Base-by-base conservation (phyloP, 371 early-diverging fungal species). In the Vairimorpha apis region DNA sequence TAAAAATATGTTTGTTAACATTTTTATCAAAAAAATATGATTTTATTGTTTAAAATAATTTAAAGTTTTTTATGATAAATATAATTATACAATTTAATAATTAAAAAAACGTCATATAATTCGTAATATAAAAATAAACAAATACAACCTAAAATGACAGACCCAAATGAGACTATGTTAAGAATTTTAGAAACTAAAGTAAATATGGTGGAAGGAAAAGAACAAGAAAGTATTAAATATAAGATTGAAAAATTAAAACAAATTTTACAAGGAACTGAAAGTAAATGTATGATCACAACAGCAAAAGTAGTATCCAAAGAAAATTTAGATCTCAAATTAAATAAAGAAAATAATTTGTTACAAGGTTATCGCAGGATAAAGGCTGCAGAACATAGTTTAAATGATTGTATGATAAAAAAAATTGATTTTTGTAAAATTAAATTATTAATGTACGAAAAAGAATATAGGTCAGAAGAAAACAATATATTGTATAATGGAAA, bases 301-400 rank as follows among this genome's bases (percentile, higher is more conserved):
- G 16, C 7, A 0, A 32, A 47, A 29, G 13, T 45, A 18, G 35
- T 67, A 7, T 25, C 55, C 4, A 7, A 25, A 13, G 35, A 66
- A 23, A 33, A 49, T 12, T 7, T 79, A 38, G 38, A 32, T 7
- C 16, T 62, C 2, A 67, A 74, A 38, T 53, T 76, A 14, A 12
- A 33, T 14, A 63, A 64, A 70, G 77, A 80, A 58, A 74, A 71
- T 32, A 75, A 77, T 51, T 45, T 80, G 23, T 45, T 80, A 25
- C 45, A 47, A 16, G 80, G 77, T 18, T 80, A 77, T 63, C 51
- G 51, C 3, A 69, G 65, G 8, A 21, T 80, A 32, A 44, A 70
- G 14, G 18, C 25, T 18, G 49, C 18, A n/a, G 77, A 76, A 32
- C 2, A 43, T 25, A 33, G 0, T 25, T 23, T 65, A 25, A 37